These are phyloP conservation scores for Pythium insidiosum DNA, from an alignment of 352 stramenopile species.

Conservation along the genomic window DNA sequence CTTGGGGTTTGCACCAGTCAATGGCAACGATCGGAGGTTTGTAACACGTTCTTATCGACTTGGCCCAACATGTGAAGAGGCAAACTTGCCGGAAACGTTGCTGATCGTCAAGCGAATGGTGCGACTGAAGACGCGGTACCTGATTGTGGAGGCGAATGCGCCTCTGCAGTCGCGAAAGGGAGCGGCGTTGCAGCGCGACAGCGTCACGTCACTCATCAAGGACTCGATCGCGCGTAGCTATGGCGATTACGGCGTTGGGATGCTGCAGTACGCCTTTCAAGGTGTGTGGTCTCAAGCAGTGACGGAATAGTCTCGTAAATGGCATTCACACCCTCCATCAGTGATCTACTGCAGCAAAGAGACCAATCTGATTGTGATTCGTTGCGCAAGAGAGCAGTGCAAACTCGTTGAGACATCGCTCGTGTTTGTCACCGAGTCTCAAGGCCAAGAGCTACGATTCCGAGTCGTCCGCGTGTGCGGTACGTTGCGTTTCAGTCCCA, in stretches of 20 bases:
- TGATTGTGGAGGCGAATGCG: constrained; percentile 45
- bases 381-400: constrained; percentile 56
- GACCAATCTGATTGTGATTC: constrained; percentile 45
- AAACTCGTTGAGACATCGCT: constrained; percentile 71
- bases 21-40: not conserved
- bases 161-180: constrained; percentile 23
- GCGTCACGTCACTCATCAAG: constrained; percentile 41
- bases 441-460: constrained; percentile 51
- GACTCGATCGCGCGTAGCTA: constrained; percentile 63
- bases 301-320: not conserved
- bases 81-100: too few species aligned
- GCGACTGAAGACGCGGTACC: constrained; percentile 69
- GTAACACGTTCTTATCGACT: constrained; percentile 1
- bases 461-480: constrained; percentile 60
- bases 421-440: constrained; percentile 56
- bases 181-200: constrained; percentile 44
- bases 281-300: constrained; percentile 15
- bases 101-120: too few species aligned
- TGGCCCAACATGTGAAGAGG: not conserved
- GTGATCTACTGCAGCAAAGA: constrained; percentile 57
- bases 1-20: constrained; percentile 2
- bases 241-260: constrained; percentile 53
- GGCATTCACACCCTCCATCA: constrained; percentile 10
- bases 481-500: constrained; percentile 14
- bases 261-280: constrained; percentile 76